Conservation (phyloP, 768 basidiomycete genomes). For the Trametes cingulata region DNA sequence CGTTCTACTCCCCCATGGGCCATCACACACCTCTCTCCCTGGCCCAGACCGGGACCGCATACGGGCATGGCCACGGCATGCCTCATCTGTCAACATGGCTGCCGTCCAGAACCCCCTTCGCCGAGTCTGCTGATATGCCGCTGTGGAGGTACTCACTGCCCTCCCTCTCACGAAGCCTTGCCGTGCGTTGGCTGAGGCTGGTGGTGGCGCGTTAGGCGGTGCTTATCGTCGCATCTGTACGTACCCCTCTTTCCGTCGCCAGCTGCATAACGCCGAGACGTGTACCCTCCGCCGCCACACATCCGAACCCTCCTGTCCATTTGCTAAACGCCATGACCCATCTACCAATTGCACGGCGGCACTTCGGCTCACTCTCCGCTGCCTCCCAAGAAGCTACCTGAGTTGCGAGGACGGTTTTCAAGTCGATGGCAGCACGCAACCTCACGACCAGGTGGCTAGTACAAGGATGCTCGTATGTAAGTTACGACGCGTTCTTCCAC, state of each 20-base stretch:
- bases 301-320: no score
- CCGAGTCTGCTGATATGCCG: neutral
- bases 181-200: neutral
- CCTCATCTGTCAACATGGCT: neutral
- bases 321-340: no score
- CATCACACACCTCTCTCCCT: neutral
- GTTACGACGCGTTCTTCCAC: no score
- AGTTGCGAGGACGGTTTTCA: no score
- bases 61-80: neutral
- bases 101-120: neutral
- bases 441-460: no score
- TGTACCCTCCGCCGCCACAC: no score
- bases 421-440: no score
- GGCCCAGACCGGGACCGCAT: neutral
- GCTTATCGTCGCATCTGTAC: neutral
- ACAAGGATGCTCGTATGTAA: no score
- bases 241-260: neutral
- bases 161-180: neutral
- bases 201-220: neutral
- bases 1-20: slow-evolving; percentile 9
- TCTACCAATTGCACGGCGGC: no score
- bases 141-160: neutral
- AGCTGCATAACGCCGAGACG: neutral
- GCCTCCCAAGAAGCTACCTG: no score
- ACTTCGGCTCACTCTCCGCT: no score